These are phyloP conservation scores for Sclerotinia subarctica DNA, from an alignment of 2,329 filamentous ascomycete genomes.

Conservation along the genomic window DNA sequence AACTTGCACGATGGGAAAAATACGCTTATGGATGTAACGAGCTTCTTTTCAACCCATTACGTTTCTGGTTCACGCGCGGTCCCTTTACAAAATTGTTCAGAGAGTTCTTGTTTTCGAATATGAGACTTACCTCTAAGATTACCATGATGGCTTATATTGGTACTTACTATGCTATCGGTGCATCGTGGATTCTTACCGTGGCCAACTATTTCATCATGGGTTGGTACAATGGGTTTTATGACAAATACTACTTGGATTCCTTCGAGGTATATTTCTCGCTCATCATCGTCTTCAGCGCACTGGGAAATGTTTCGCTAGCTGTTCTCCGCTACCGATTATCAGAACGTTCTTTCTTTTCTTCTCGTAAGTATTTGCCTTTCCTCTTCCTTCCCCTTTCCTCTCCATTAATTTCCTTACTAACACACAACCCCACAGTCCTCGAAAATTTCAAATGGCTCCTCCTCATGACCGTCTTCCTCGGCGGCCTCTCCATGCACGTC, in stretches of 20 bases:
- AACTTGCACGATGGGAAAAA: slow-evolving; percentile 82
- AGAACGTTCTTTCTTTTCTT: slow-evolving; percentile 44
- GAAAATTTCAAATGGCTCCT: slow-evolving; percentile 73
- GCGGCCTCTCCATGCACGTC: slow-evolving; percentile 76
- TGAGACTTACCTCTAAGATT: slow-evolving; percentile 73
- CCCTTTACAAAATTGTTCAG: slow-evolving; percentile 79
- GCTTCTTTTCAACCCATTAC: slow-evolving; percentile 74
- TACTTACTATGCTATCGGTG: slow-evolving; percentile 76
- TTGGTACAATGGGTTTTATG: slow-evolving; percentile 73
- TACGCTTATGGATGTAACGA: slow-evolving; percentile 84
- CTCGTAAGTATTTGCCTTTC: neutral
- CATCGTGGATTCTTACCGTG: slow-evolving; percentile 70
- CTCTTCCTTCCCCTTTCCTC: too few species aligned
- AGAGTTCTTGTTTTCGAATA: slow-evolving; percentile 68
- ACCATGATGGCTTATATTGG: slow-evolving; percentile 75
- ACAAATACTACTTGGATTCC: slow-evolving; percentile 76
- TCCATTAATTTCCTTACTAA: neutral
- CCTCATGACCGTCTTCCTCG: slow-evolving; percentile 75
- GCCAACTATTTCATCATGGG: slow-evolving; percentile 74
- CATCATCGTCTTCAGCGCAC: slow-evolving; percentile 70
- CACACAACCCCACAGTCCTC: slow-evolving; percentile 30
- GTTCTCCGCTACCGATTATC: slow-evolving; percentile 70
- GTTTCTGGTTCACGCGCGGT: slow-evolving; percentile 68
- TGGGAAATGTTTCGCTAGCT: slow-evolving; percentile 58
- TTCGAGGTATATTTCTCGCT: slow-evolving; percentile 81